Conservation (phyloP, 2,329 filamentous ascomycete genomes). For the Tolypocladium guangdongense region DNA sequence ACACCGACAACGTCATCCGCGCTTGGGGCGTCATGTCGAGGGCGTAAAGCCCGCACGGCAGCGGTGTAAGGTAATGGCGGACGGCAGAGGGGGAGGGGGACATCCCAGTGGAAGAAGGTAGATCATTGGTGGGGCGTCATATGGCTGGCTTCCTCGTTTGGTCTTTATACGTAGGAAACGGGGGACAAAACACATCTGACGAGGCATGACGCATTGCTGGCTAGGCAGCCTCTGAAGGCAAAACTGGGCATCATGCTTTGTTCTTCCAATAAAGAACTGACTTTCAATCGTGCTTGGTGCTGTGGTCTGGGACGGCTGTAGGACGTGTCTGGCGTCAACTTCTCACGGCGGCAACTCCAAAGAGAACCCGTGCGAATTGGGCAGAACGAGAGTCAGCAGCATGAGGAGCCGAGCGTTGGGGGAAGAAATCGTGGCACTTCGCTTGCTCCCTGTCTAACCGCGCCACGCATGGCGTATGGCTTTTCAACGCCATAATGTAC, state of each 20-base stretch:
- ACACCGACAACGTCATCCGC: conserved; percentile 99
- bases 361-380: background rate
- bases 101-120: conserved; percentile 13
- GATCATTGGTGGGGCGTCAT: conserved; percentile 35
- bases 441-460: background rate
- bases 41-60: conserved; percentile 43
- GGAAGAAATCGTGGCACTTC: background rate
- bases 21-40: conserved; percentile 97
- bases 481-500: conserved; percentile 2
- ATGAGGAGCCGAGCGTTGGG: no score
- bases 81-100: conserved; percentile 1
- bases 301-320: background rate
- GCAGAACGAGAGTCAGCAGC: background rate
- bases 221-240: conserved; percentile 26
- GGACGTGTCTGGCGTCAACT: no score
- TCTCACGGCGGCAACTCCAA: background rate
- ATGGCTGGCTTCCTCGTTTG: conserved; percentile 35
- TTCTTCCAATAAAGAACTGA: conserved; percentile 27
- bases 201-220: conserved; percentile 27
- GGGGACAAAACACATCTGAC: conserved; percentile 21
- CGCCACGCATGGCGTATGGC: background rate
- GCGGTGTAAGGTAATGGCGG: conserved; percentile 2
- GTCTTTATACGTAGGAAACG: conserved; percentile 29
- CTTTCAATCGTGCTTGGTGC: conserved; percentile 10
- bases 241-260: conserved; percentile 26